Percentiles rank a stretch among this genome's conserved stretches.
These are phyloP conservation scores for Picea abies DNA, from an alignment of 83 land plant species.

Conservation along the genomic window DNA sequence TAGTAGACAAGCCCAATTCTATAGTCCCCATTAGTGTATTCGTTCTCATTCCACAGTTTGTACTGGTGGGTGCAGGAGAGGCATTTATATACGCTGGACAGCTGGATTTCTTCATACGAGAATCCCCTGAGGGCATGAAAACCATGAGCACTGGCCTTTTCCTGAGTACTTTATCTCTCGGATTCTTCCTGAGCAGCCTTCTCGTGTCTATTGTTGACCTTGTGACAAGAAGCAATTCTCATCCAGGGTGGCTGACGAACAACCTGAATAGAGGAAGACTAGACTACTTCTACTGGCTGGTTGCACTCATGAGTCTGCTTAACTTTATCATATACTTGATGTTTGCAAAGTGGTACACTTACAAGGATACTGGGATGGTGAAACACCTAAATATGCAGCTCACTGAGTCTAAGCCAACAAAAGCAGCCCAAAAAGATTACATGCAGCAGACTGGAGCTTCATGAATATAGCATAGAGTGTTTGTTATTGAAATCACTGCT, in stretches of 20 bases:
- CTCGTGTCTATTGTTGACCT: slow-evolving; percentile 59
- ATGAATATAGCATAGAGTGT: too few species aligned
- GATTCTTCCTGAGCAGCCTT: slow-evolving; percentile 63
- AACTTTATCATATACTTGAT: slow-evolving; percentile 43
- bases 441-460: too few species aligned
- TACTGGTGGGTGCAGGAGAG: slow-evolving; percentile 69
- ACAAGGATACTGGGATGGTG: slow-evolving; percentile 30
- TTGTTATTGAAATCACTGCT: too few species aligned
- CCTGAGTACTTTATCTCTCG: slow-evolving; percentile 57
- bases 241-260: slow-evolving; percentile 57
- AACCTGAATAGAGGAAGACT: slow-evolving; percentile 64
- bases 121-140: slow-evolving; percentile 76
- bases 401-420: too few species aligned
- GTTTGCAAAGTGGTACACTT: slow-evolving; percentile 56
- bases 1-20: slow-evolving; percentile 30
- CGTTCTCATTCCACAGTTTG: slow-evolving; percentile 62
- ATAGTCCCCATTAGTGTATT: slow-evolving; percentile 56
- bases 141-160: slow-evolving; percentile 76
- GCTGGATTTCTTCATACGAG: slow-evolving; percentile 69
- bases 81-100: slow-evolving; percentile 68
- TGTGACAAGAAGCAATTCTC: slow-evolving; percentile 35
- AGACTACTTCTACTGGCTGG: slow-evolving; percentile 75
- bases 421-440: too few species aligned
- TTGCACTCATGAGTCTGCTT: slow-evolving; percentile 48
- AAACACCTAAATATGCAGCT: too few species aligned